A percentile compares a stretch with the other conserved stretches of the same genome.
Conservation (phyloP, 2,329 filamentous ascomycete genomes). For the Camptophora hylomeconis region DNA sequence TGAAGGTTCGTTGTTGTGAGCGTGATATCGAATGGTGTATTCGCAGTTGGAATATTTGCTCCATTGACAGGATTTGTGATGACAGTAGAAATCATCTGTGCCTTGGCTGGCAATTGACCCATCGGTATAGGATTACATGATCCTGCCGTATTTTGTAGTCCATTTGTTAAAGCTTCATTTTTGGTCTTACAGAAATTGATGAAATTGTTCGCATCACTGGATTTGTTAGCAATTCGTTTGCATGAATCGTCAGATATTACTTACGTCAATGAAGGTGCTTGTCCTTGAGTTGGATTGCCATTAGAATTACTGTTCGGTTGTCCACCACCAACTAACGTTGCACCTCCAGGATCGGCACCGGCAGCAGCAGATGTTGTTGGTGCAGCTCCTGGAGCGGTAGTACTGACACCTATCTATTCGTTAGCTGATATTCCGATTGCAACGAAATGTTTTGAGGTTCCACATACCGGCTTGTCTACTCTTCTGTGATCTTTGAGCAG, state of each 20-base stretch:
- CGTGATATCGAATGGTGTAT: conserved; percentile 34
- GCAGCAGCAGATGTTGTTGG: too few relatives aligned
- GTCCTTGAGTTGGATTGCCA: conserved; percentile 20
- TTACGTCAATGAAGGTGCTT: conserved; percentile 35
- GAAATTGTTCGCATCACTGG: conserved; percentile 37
- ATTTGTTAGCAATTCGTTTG: too few relatives aligned
- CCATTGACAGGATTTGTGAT: conserved; percentile 35
- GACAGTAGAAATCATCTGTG: conserved; percentile 43
- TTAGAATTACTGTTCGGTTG: too few relatives aligned
- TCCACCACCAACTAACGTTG: conserved; percentile 11
- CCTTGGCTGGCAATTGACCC: conserved; percentile 39
- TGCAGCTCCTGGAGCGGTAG: too few relatives aligned
- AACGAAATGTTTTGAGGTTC: too few relatives aligned
- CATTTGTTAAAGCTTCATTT: conserved; percentile 43
- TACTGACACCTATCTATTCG: too few relatives aligned
- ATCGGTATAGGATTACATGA: conserved; percentile 45
- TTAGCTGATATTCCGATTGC: too few relatives aligned
- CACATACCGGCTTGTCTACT: too few relatives aligned
- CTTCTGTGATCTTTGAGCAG: too few relatives aligned
- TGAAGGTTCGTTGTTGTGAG: conserved; percentile 37
- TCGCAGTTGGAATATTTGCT: conserved; percentile 25
- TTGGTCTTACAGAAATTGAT: conserved; percentile 47
- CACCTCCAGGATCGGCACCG: too few relatives aligned
- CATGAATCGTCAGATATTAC: conserved; percentile 9
- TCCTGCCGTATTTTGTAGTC: conserved; percentile 34